These are phyloP conservation scores for Aspergillus clavatus DNA, from an alignment of 2,329 filamentous ascomycete genomes.

Conservation along the genomic window DNA sequence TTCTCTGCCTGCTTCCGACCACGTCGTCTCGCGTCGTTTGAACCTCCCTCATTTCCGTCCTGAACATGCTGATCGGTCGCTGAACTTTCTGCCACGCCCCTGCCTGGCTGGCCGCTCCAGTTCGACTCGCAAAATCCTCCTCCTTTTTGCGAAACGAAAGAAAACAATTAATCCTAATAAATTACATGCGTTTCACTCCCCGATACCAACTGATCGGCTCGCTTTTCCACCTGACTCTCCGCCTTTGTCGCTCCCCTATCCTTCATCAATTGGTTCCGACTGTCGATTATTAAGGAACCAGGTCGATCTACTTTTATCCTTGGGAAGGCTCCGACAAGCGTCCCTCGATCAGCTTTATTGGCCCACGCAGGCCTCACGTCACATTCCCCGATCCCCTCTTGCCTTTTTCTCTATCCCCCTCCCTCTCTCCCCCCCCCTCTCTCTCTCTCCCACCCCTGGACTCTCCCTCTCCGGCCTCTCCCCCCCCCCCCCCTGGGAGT, in stretches of 20 bases:
- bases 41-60: slow-evolving; percentile 5
- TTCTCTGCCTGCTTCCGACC: background rate
- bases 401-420: background rate
- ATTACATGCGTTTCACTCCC: background rate
- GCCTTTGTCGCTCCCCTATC: too few species aligned
- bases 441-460: background rate
- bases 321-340: too few species aligned
- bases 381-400: background rate
- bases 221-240: slow-evolving; percentile 1
- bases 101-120: slow-evolving; percentile 19
- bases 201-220: too few species aligned
- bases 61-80: slow-evolving; percentile 24
- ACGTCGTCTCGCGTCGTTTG: slow-evolving; percentile 7
- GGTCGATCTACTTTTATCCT: too few species aligned
- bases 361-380: slow-evolving; percentile 13
- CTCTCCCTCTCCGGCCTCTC: too few species aligned
- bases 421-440: background rate
- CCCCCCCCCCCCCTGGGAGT: slow-evolving; percentile 3
- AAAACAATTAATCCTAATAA: too few species aligned
- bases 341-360: slow-evolving; percentile 9
- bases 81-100: slow-evolving; percentile 22
- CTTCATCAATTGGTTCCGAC: too few species aligned
- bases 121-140: slow-evolving; percentile 11
- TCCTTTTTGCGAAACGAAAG: background rate
- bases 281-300: too few species aligned